A percentile compares a stretch with the other conserved stretches of the same genome.
phyloP scores from a whole-genome alignment of 495 filamentous ascomycete species.

The Aspergillus steynii region DNA sequence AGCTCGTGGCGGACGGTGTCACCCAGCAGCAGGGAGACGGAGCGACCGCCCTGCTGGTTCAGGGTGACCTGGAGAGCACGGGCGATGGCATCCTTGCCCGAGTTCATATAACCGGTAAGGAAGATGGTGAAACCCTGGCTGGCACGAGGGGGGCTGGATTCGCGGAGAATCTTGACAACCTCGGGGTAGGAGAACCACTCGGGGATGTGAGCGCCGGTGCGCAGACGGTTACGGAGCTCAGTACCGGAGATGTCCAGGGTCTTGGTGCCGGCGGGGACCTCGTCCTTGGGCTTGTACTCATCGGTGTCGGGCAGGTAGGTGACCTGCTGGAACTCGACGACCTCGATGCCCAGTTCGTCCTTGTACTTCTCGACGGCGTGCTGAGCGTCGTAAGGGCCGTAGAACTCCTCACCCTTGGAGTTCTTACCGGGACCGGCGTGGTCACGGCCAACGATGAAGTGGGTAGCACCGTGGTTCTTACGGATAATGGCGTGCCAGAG shows the following conservation, averaged over 20 bases:
- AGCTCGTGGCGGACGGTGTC: conserved; percentile 94
- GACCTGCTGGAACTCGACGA: conserved; percentile 99
- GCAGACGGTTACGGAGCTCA: conserved; percentile 86
- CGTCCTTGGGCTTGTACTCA: conserved; percentile 89
- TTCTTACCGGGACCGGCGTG: conserved; percentile 97
- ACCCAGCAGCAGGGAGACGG: conserved; percentile 89
- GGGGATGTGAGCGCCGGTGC: conserved; percentile 89
- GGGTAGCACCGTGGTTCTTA: conserved; percentile 98
- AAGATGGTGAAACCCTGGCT: conserved; percentile 97
- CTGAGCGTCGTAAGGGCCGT: conserved; percentile 98
- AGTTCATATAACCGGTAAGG: conserved; percentile 95
- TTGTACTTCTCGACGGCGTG: conserved; percentile 95
- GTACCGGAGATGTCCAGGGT: conserved; percentile 97
- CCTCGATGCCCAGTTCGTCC: conserved; percentile 94
- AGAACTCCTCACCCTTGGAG: conserved; percentile 94
- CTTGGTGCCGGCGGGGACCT: conserved; percentile 78
- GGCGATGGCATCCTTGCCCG: conserved; percentile 93
- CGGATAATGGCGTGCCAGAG: conserved; percentile 99
- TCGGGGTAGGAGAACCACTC: conserved; percentile 99
- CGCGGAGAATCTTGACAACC: conserved; percentile 91
- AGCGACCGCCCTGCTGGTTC: conserved; percentile 96
- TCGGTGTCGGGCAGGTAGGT: conserved; percentile 96
- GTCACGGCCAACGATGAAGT: conserved; percentile 99
- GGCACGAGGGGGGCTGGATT: conserved; percentile 87
- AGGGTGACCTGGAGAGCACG: conserved; percentile 94